A percentile compares a stretch with the other conserved stretches of the same genome.
Conservation (phyloP, 2,329 filamentous ascomycete species). For the Cladosporium austrohemisphaericum region DNA sequence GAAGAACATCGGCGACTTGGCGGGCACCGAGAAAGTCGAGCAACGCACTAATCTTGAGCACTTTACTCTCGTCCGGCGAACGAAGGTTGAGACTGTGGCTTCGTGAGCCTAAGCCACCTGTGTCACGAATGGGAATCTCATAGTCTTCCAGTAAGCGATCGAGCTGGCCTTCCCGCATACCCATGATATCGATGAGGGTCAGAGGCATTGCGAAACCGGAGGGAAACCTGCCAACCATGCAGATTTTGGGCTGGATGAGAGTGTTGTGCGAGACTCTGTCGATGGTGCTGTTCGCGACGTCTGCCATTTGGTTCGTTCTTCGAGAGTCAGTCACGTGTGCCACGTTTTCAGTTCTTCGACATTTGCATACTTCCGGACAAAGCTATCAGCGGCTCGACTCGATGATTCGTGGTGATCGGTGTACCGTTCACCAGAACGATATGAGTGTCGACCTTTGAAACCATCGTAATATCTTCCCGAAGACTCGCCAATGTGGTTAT, state of each 20-base stretch:
- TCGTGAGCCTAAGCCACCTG: neutral
- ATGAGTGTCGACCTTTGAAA: too few relatives aligned
- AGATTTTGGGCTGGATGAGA: slow-evolving; percentile 35
- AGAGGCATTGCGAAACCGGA: slow-evolving; percentile 26
- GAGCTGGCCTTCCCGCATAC: slow-evolving; percentile 27
- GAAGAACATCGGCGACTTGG: slow-evolving; percentile 17
- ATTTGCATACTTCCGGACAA: slow-evolving; percentile 16
- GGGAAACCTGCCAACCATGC: slow-evolving; percentile 31
- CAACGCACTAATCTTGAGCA: slow-evolving; percentile 19
- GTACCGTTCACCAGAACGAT: slow-evolving; percentile 8
- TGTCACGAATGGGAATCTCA: slow-evolving; percentile 10
- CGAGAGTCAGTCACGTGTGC: neutral
- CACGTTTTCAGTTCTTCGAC: neutral
- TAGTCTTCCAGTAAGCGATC: slow-evolving; percentile 33
- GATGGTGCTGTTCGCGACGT: slow-evolving; percentile 30
- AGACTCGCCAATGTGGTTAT: neutral
- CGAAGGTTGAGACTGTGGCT: neutral
- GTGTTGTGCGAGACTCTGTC: slow-evolving; percentile 21
- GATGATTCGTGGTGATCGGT: slow-evolving; percentile 6
- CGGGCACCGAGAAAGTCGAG: slow-evolving; percentile 24
- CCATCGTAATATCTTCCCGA: too few relatives aligned
- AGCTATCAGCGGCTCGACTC: slow-evolving; percentile 10
- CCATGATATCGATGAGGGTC: slow-evolving; percentile 26
- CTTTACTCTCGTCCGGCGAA: neutral
- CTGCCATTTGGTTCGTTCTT: slow-evolving; percentile 24